Evolutionary conservation across 345 rosid species (phyloP), one percentile per base, ranked within the genome.

Genomic region (Nephelium lappaceum): DNA sequence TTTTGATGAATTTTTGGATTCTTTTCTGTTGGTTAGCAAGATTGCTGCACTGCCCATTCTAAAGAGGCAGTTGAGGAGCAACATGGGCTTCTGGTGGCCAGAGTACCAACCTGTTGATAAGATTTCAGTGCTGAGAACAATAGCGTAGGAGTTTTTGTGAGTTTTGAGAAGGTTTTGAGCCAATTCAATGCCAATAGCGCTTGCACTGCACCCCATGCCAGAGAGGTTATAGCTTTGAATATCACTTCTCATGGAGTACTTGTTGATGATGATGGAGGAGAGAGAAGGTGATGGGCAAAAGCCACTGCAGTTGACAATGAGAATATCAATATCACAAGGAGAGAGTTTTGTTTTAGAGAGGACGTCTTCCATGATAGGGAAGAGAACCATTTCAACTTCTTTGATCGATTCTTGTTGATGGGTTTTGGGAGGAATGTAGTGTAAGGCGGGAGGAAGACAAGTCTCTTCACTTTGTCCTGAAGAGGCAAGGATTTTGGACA

Each of bases 201-300:
- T 79, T n/a, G 89, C 93, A 55, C 90, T 85, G 80, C 93, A 90
- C 1, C 93, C 93, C 93, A 90, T 90, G 15, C 93, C 93, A 45
- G 93, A 86, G 47, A 90, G 86, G 71, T 80, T 88, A 61, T 58
- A 90, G 83, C 83, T 90, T 73, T 85, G 87, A 5, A 84, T 69
- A 16, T 88, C 89, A 14, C 63, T 70, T 65, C 81, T 86, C 87
- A 90, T 80, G 74, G 81, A 69, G 84, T 25, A 90, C n/a, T 77
- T 85, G 79, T 84, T 85, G 69, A 85, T 73, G 69, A 90, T 75
- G 19, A 88, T 85, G 74, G 93, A 88, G 18, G 91, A 72, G 8
- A 90, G 82, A 12, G 93, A 88, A 11, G 93, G 91, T 0, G 84
- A 77, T 4, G 93, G 91, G 70, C 90, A 88, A 80, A 88, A 90